Base-by-base conservation (phyloP, 2,329 filamentous ascomycete species). In the Fonsecaea erecta region DNA sequence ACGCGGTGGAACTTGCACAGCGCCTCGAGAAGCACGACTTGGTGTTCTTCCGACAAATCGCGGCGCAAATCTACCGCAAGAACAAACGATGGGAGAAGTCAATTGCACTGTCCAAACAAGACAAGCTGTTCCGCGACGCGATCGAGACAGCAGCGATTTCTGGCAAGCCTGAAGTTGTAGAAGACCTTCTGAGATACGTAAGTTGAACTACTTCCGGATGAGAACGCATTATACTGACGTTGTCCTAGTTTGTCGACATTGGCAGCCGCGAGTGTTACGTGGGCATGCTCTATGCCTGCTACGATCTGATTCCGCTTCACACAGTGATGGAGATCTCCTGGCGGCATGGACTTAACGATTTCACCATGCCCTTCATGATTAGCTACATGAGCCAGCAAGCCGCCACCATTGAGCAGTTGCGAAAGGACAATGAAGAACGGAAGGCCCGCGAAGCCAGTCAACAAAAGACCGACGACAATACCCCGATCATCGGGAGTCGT, bases 61-160 rank as follows among this genome's bases (percentile, higher is more conserved):
- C 95, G 3, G 93, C 96, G 71, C 97, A 86, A 81, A 99, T 99
- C 79, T 99, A 98, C 84, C 93, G 96, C 78, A 99, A 98, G 86
- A 98, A 97, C 85, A 98, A 98, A 90, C 88, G 95, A 70, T 99
- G 96, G 96, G 94, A 98, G 83, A 98, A 98, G 83, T 97, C 93
- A 3, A 99, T 99, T 78, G 88, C 92, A 35, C 84, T 99, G 53
- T 98, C 94, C 16, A 99, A 99, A 85, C 94, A 99, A 78, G 95
- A 99, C 83, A 98, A 97, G 86, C 84, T 99, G 16, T 99, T 95
- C 89, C 98, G 97, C 85, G 95, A 99, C 81, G 95, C 96, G 28
- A 98, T 99, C 69, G 95, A 99, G 85, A 99, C 95, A 14, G 88
- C 96, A 34, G 95, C 95, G 30, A 91, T 97, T 62, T 98, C 94